These are phyloP conservation scores for Anthracocystis panici-leucophaei DNA, from an alignment of 1,284 basidiomycete species.

Conservation along the genomic window DNA sequence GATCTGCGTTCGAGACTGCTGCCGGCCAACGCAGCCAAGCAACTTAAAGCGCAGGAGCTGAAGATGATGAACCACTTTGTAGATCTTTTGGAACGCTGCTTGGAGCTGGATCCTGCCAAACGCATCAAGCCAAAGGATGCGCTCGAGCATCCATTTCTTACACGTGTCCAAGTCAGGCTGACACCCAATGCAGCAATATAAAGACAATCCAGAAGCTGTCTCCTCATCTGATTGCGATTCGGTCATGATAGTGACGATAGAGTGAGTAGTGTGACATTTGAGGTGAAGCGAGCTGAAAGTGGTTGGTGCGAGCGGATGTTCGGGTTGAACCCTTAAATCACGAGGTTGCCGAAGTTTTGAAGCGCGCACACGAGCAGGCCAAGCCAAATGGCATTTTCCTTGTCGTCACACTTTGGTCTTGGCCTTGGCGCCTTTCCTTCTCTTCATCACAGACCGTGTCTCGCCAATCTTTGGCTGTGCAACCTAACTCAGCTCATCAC, in stretches of 20 bases:
- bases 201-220: no score
- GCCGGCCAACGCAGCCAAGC: conserved; percentile 78
- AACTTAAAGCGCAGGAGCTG: conserved; percentile 87
- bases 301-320: not conserved
- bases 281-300: not conserved
- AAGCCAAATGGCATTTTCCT: not conserved
- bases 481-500: not conserved
- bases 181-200: not conserved
- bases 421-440: conserved; percentile 1
- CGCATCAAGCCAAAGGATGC: conserved; percentile 89
- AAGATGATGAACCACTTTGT: conserved; percentile 86
- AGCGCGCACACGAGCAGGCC: conserved; percentile 6
- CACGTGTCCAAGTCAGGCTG: conserved; percentile 8
- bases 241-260: no score
- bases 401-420: conserved; percentile 9
- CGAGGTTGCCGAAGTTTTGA: not conserved
- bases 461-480: conserved; percentile 6
- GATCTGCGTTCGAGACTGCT: conserved; percentile 86
- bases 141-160: conserved; percentile 82
- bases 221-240: no score
- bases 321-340: conserved; percentile 12
- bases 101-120: conserved; percentile 88
- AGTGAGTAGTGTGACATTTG: no score
- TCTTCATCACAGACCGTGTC: conserved; percentile 2
- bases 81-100: conserved; percentile 90